A percentile compares a stretch with the other conserved stretches of the same genome.
Evolutionary conservation across 1,284 basidiomycete genomes (phyloP).

Genomic region (Ceratobasidium sp.): DNA sequence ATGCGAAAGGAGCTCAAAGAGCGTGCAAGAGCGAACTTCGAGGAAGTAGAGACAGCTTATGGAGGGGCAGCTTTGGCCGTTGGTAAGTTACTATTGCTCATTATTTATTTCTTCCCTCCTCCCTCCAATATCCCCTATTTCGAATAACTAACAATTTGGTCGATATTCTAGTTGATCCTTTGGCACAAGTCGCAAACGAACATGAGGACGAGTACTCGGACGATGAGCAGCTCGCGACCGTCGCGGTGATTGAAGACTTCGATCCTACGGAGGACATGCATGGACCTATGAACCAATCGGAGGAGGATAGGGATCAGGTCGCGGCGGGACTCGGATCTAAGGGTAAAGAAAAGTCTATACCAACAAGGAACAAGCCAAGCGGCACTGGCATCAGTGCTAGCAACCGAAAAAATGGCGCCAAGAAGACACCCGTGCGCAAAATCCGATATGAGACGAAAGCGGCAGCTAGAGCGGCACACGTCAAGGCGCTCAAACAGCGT

Average conservation of each 20-base stretch:
- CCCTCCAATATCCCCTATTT: background rate
- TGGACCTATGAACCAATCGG: background rate
- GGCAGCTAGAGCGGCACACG: conserved; percentile 63
- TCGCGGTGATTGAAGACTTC: conserved; percentile 85
- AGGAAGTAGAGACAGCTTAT: conserved; percentile 77
- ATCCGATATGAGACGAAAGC: conserved; percentile 75
- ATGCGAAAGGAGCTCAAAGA: conserved; percentile 74
- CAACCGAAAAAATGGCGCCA: background rate
- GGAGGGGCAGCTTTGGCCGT: conserved; percentile 59
- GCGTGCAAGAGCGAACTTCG: conserved; percentile 76
- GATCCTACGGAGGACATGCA: conserved; percentile 56
- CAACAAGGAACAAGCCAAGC: conserved; percentile 58
- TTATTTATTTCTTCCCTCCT: conserved; percentile 45
- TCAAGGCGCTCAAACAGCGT: conserved; percentile 17
- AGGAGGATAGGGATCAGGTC: conserved; percentile 1
- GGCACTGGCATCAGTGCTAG: background rate
- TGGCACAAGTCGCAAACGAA: conserved; percentile 51
- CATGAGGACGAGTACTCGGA: conserved; percentile 77
- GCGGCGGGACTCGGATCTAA: conserved; percentile 46
- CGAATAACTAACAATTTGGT: conserved; percentile 35
- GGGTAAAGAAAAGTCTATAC: conserved; percentile 52
- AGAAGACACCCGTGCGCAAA: conserved; percentile 29
- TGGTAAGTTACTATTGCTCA: conserved; percentile 9
- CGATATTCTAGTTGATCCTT: background rate
- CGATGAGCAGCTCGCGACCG: conserved; percentile 82